Conservation (phyloP, 306 rosid species). For the Cucumis hystrix region DNA sequence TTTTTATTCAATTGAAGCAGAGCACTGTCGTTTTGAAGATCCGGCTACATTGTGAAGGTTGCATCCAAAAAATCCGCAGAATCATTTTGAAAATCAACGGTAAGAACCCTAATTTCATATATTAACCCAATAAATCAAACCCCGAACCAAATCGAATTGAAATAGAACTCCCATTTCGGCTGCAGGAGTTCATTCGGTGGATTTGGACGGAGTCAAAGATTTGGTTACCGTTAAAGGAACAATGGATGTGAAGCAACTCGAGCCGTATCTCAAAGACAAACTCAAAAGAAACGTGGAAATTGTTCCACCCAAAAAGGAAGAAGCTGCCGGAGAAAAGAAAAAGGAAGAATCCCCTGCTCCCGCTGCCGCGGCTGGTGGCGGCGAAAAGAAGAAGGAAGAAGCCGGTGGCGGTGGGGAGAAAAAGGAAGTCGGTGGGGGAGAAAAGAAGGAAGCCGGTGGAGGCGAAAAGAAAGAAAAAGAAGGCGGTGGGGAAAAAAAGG, state of each 20-base stretch:
- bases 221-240: conserved; percentile 55
- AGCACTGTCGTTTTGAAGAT: conserved; percentile 56
- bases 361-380: background rate
- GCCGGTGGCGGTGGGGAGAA: conserved; percentile 18
- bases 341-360: conserved; percentile 1
- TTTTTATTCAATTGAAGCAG: conserved; percentile 22
- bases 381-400: conserved; percentile 6
- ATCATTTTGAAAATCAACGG: conserved; percentile 41
- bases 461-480: conserved; percentile 2
- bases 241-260: conserved; percentile 39
- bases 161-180: too few relatives aligned
- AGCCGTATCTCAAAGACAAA: conserved; percentile 32
- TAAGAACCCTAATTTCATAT: conserved; percentile 4
- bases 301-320: conserved; percentile 47
- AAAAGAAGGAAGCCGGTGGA: conserved; percentile 1
- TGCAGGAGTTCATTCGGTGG: conserved; percentile 55
- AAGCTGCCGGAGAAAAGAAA: conserved; percentile 8
- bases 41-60: conserved; percentile 75
- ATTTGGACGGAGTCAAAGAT: conserved; percentile 39
- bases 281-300: conserved; percentile 51
- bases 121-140: background rate
- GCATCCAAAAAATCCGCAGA: conserved; percentile 51
- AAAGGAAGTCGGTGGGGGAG: conserved; percentile 8
- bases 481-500: background rate
- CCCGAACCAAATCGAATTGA: background rate